Percentiles rank a stretch among this genome's conserved stretches.
Evolutionary conservation across 2,329 filamentous ascomycete species (phyloP).

Genomic region (Ciborinia camelliae): DNA sequence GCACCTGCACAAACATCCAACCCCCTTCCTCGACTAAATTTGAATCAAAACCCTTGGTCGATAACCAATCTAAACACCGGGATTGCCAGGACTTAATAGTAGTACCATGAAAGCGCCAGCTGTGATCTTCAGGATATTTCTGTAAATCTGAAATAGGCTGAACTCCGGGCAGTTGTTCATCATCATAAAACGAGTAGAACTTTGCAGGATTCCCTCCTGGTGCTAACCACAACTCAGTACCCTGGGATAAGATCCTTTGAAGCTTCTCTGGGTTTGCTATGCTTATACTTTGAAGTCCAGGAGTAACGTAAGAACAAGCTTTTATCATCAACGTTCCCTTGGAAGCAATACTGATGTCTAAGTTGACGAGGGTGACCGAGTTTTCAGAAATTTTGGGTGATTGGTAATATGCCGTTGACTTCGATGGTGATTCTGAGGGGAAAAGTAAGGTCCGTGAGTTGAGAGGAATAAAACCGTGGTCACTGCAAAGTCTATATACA

Average conservation of each 20-base stretch:
- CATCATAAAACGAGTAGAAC: conserved; percentile 30
- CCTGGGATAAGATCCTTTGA: conserved; percentile 22
- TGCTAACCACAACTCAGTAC: conserved; percentile 35
- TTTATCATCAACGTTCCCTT: conserved; percentile 37
- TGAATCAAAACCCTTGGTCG: conserved; percentile 33
- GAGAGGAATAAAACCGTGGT: conserved; percentile 35
- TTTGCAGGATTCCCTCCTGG: conserved; percentile 37
- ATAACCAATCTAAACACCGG: conserved; percentile 37
- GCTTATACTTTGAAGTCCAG: conserved; percentile 30
- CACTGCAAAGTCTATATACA: conserved; percentile 36
- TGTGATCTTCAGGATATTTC: conserved; percentile 22
- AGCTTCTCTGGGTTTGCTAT: conserved; percentile 10
- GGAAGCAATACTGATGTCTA: conserved; percentile 37
- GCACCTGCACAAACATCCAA: conserved; percentile 37
- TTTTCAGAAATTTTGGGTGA: conserved; percentile 8
- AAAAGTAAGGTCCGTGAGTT: conserved; percentile 38
- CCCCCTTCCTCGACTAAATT: conserved; percentile 32
- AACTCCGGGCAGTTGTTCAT: conserved; percentile 24
- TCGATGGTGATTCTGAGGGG: conserved; percentile 13
- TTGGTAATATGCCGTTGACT: conserved; percentile 9
- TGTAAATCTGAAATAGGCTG: conserved; percentile 26
- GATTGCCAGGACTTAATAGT: conserved; percentile 35
- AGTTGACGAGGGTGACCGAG: conserved; percentile 32
- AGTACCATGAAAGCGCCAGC: conserved; percentile 24
- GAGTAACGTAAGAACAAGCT: conserved; percentile 31